phyloP scores from a whole-genome alignment of 2,329 filamentous ascomycete genomes.

The Scedosporium aurantiacum region DNA sequence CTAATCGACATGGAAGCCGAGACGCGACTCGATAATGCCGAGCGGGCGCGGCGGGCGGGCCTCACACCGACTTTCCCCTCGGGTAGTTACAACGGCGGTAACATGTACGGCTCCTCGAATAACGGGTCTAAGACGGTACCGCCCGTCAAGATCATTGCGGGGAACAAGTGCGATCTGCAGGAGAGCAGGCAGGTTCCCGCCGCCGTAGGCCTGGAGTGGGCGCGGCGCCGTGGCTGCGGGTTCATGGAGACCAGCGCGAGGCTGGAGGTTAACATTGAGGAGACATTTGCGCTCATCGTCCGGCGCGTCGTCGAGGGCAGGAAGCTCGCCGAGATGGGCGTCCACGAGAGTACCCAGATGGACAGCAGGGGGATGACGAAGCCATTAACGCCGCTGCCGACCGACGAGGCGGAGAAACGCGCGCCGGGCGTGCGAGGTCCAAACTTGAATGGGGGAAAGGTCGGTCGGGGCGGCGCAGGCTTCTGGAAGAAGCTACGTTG shows the following conservation, averaged over 20 bases:
- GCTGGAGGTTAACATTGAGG: conserved; percentile 79
- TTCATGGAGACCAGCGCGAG: conserved; percentile 86
- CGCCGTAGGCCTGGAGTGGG: conserved; percentile 65
- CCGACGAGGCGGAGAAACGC: conserved; percentile 27
- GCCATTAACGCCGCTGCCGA: conserved; percentile 42
- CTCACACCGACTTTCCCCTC: conserved; percentile 15
- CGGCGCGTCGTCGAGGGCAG: conserved; percentile 50
- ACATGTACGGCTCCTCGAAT: conserved; percentile 16
- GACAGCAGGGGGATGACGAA: conserved; percentile 45
- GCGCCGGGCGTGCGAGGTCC: conserved; percentile 31
- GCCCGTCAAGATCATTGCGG: conserved; percentile 73
- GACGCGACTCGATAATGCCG: conserved; percentile 51
- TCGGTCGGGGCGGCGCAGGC: conserved; percentile 20
- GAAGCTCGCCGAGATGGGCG: conserved; percentile 35
- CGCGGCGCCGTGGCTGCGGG: conserved; percentile 58
- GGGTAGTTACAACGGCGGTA: conserved; percentile 13
- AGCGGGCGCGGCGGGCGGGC: conserved; percentile 35
- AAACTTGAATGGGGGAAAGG: conserved; percentile 28
- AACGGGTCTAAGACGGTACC: conserved; percentile 42
- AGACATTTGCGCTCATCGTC: conserved; percentile 68
- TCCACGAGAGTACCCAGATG: conserved; percentile 28
- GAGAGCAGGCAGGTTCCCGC: conserved; percentile 58
- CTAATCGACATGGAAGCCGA: conserved; percentile 77
- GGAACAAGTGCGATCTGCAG: conserved; percentile 78
- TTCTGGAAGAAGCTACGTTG: conserved; percentile 5